These are phyloP conservation scores for Myriosclerotinia scirpicola DNA, from an alignment of 2,329 filamentous ascomycete genomes.

Conservation along the genomic window DNA sequence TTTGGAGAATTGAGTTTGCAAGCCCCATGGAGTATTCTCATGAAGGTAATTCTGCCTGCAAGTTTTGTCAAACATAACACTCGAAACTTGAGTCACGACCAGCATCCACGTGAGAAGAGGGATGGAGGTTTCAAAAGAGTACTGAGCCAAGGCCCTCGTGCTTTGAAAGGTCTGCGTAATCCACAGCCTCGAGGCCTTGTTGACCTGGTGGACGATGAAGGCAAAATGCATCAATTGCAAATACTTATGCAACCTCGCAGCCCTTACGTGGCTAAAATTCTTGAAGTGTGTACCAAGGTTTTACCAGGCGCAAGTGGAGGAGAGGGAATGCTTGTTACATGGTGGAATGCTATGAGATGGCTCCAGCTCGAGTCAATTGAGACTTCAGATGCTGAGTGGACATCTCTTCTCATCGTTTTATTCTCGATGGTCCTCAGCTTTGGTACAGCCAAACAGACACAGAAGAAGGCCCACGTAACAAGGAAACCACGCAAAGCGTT, in stretches of 20 bases:
- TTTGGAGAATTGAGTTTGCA: slow-evolving; percentile 68
- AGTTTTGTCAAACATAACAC: slow-evolving; percentile 59
- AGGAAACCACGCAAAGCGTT: slow-evolving; percentile 46
- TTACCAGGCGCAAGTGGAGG: slow-evolving; percentile 57
- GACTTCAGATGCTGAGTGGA: slow-evolving; percentile 64
- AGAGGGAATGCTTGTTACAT: slow-evolving; percentile 63
- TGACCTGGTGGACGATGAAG: slow-evolving; percentile 64
- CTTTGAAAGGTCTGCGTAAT: slow-evolving; percentile 53
- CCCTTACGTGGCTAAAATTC: slow-evolving; percentile 58
- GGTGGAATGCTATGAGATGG: slow-evolving; percentile 76
- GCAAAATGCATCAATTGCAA: slow-evolving; percentile 63
- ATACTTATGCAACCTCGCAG: slow-evolving; percentile 66
- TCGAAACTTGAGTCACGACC: slow-evolving; percentile 57
- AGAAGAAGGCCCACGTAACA: slow-evolving; percentile 40
- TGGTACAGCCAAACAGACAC: slow-evolving; percentile 44
- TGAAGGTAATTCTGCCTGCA: slow-evolving; percentile 62
- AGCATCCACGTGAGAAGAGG: slow-evolving; percentile 52
- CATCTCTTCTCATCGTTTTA: slow-evolving; percentile 62
- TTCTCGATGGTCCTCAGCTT: slow-evolving; percentile 64
- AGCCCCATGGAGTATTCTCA: slow-evolving; percentile 71
- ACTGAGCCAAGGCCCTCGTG: slow-evolving; percentile 45
- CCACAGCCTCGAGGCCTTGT: slow-evolving; percentile 60
- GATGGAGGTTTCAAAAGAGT: slow-evolving; percentile 51
- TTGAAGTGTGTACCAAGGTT: slow-evolving; percentile 64
- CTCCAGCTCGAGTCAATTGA: slow-evolving; percentile 51